Base-by-base conservation (phyloP, 768 basidiomycete species). In the Daedaleopsis sinensis region DNA sequence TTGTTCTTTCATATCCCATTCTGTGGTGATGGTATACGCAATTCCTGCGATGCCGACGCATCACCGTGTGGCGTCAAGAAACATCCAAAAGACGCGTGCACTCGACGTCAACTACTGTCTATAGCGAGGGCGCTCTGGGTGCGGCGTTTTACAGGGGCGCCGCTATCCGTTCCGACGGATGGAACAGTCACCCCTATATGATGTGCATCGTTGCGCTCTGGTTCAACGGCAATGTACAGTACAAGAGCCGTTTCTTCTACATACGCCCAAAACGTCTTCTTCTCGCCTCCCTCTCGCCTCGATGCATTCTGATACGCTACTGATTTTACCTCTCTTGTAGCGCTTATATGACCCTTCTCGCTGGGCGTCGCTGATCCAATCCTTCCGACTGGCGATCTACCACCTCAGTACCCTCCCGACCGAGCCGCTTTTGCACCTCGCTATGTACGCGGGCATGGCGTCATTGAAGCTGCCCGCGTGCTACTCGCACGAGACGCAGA, bases 391-490 rank as follows among this genome's bases (percentile, higher is more conserved):
- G 7, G 91, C 94, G 0, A 92, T 96, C 58, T 94, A 96, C 73
- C 86, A 82, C 47, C 82, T 98, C 42, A 94, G 96, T 72, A 88
- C 88, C 11, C 81, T 98, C 46, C 93, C 96, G 0, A 86, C 90
- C 1, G 90, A 94, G 66, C 92, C 96, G 0, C 80, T 96, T 10
- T 82, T 99, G 18, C 83, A 93, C 66, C 86, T 98, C 24, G 87
- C 95, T 1, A 82, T 97, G 55, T 96, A 93, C 66, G 94, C 94
- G 13, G 97, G 97, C 7, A 82, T 99, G 8, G 89, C 93, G 5
- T 89, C 94, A 5, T 81, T 99, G 59, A 97, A 96, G 71, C 82
- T 95, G 2, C 93, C 95, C 1, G 83, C 90, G 2, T 98, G 96
- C 73, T 90, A 88, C 69, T 80, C 85, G 55, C 74, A 74, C 32